Evolutionary conservation across 2,329 filamentous ascomycete genomes (phyloP), one percentile per base, ranked within the genome.

Genomic region (Elsinoe australis): DNA sequence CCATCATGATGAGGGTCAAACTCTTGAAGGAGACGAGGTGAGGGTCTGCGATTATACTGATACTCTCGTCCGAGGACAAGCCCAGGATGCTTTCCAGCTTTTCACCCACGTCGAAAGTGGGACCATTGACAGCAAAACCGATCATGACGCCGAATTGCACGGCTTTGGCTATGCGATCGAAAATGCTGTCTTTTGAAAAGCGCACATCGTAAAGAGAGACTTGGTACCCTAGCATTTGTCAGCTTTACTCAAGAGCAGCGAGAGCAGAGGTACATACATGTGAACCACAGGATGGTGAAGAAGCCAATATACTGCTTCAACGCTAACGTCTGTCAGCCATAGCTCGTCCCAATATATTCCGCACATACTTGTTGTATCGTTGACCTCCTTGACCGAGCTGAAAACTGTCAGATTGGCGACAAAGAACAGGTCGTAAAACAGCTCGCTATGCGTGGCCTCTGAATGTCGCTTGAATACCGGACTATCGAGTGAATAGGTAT

Each of bases 331-430:
- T 14, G 44, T 47, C 21, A 47, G 44, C 29, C 17, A 7, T 7
- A 7, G 7, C 15, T 7, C 17, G 9, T 5, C 29, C 5, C 3
- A 4, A 34, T 10, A 15, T 8, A 5, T 17, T 5, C 12, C 6
- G n/a, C 19, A 32, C 42, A 7, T 26, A 47, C 32, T 58, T 61
- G 55, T 54, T 65, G 64, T 60, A 53, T 74, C 70, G 54, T 75
- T 76, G 53, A 79, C 76, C 33, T 77, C 72, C 53, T 76, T 71
- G 3, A 70, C 66, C 6, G 67, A 67, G 3, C 74, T 76, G 55
- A 83, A 83, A 9, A 80, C 79, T 3, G 76, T 78, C 47, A 83
- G 67, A 55, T 83, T 83, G 49, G 78, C 80, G 5, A 82, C 75
- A 51, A 80, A 78, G 56, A 79, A 79, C 0, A 80, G 63, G 58